Conservation (phyloP, 257 asterid genomes). For the Fraxinus quadrangulata region DNA sequence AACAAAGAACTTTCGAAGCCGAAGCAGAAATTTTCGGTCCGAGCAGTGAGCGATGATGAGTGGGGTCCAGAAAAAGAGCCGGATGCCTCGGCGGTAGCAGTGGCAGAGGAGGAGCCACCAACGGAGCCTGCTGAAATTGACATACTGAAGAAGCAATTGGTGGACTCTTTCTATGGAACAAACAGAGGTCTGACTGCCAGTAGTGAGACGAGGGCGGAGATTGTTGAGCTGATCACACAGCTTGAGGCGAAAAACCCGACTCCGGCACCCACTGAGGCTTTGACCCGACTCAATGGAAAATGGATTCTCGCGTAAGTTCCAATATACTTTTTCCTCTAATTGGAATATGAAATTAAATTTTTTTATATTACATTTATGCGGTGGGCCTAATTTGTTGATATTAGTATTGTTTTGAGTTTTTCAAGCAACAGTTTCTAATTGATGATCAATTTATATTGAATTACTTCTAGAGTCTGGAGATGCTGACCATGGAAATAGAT, state of each 20-base stretch:
- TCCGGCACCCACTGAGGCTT: conserved; percentile 87
- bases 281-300: conserved; percentile 80
- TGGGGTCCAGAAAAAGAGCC: conserved; percentile 50
- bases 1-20: conserved; percentile 18
- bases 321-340: background rate
- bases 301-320: conserved; percentile 87
- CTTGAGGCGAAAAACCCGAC: conserved; percentile 85
- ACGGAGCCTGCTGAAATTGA: conserved; percentile 50
- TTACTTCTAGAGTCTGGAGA: background rate
- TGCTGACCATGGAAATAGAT: background rate
- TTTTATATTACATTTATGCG: background rate
- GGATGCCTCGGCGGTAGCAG: conserved; percentile 36
- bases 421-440: background rate
- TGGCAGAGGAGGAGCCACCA: conserved; percentile 41
- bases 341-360: background rate
- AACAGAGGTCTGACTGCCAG: conserved; percentile 76
- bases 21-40: conserved; percentile 31
- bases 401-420: background rate
- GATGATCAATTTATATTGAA: background rate
- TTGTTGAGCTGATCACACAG: conserved; percentile 77
- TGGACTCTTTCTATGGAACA: conserved; percentile 74
- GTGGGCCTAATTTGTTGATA: background rate
- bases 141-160: conserved; percentile 65
- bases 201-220: conserved; percentile 84
- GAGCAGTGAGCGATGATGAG: conserved; percentile 53